phyloP scores from a whole-genome alignment of 305 asterid species.

The Nicotiana rustica region DNA sequence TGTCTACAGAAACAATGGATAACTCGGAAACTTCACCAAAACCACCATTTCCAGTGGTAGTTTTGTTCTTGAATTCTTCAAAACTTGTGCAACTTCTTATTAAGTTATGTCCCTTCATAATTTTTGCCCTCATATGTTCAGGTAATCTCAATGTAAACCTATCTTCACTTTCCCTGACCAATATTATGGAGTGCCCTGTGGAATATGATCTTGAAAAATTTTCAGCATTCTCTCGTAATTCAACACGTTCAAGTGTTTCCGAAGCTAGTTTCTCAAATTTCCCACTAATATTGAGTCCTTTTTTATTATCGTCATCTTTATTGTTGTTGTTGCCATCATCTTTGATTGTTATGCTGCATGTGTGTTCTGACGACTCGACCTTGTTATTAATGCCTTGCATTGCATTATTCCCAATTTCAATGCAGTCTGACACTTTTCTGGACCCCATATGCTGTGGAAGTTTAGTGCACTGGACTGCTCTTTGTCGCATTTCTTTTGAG shows the following conservation, averaged over 20 bases:
- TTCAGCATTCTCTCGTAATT: constrained; percentile 41
- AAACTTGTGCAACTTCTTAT: constrained; percentile 73
- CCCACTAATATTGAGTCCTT: constrained; percentile 25
- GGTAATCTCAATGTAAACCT: constrained; percentile 71
- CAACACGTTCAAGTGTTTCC: not conserved
- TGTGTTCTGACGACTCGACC: not conserved
- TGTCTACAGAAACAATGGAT: too few species aligned
- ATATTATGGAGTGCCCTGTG: constrained; percentile 74
- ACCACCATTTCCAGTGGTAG: constrained; percentile 27
- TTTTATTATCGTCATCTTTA: constrained; percentile 40
- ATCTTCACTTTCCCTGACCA: constrained; percentile 40
- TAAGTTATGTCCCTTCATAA: constrained; percentile 59
- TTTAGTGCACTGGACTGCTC: not conserved
- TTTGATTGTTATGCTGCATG: not conserved
- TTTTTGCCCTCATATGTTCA: constrained; percentile 58
- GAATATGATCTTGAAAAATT: constrained; percentile 71
- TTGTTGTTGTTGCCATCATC: constrained; percentile 33
- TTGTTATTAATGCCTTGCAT: not conserved
- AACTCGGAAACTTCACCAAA: constrained; percentile 7
- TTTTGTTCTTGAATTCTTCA: constrained; percentile 53
- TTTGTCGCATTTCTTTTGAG: constrained; percentile 39
- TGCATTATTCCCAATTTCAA: not conserved
- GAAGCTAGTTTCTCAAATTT: not conserved
- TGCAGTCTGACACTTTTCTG: not conserved
- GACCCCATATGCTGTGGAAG: not conserved